These are phyloP conservation scores for Trichoderma sp. DNA, from an alignment of 2,329 filamentous ascomycete genomes.

Conservation along the genomic window DNA sequence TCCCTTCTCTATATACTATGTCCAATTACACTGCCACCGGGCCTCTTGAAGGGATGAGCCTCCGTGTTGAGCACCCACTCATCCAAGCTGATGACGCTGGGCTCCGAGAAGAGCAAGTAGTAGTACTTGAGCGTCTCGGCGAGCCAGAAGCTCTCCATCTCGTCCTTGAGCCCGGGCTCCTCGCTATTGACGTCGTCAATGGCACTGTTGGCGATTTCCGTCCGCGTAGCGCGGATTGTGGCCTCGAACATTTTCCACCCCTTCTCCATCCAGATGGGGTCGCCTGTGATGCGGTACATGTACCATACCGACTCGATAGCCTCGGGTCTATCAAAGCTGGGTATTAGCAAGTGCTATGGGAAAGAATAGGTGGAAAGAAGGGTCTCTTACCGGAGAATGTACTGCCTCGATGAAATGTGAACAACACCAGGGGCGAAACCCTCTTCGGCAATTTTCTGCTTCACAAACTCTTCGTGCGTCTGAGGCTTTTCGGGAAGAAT, in stretches of 20 bases:
- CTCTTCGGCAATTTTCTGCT: conserved; percentile 47
- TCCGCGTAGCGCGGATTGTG: conserved; percentile 66
- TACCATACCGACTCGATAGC: conserved; percentile 88
- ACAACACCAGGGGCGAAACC: conserved; percentile 56
- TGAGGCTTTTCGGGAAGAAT: conserved; percentile 42
- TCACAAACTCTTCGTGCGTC: conserved; percentile 59
- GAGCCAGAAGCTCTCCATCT: conserved; percentile 89
- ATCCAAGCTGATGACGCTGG: conserved; percentile 66
- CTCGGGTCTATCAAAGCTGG: conserved; percentile 62
- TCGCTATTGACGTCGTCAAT: conserved; percentile 62
- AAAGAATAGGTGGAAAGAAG: conserved; percentile 32
- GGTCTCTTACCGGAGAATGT: conserved; percentile 61
- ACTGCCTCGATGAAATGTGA: conserved; percentile 49
- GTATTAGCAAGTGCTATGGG: conserved; percentile 30
- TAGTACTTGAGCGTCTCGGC: conserved; percentile 94
- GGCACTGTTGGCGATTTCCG: conserved; percentile 69
- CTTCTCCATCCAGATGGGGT: conserved; percentile 72
- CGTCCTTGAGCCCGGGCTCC: conserved; percentile 53
- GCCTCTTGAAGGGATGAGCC: conserved; percentile 60
- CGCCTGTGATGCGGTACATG: conserved; percentile 87
- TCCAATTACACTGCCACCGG: conserved; percentile 31
- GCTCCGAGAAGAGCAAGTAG: conserved; percentile 75
- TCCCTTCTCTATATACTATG: conserved; percentile 7
- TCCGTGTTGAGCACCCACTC: conserved; percentile 69
- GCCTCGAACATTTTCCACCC: conserved; percentile 85